phyloP scores from a whole-genome alignment of 2,329 filamentous ascomycete species.

The Cylindrodendrum hubeiense region DNA sequence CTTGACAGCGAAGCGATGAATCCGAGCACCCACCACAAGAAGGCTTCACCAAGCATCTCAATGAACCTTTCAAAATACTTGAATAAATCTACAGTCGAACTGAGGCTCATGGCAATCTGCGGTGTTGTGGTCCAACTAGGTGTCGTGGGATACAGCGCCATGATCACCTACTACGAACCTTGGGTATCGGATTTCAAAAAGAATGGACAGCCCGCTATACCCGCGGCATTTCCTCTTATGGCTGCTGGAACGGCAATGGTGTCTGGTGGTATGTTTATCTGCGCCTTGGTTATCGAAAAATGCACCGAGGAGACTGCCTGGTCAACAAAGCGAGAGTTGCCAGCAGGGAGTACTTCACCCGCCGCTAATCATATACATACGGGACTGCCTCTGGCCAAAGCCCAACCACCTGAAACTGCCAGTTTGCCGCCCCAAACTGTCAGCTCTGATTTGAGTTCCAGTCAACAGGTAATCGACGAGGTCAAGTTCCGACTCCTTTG shows the following conservation, averaged over 20 bases:
- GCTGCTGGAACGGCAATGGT: background rate
- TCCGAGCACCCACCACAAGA: background rate
- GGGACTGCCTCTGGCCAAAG: too few relatives aligned
- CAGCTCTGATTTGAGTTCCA: too few relatives aligned
- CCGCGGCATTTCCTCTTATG: background rate
- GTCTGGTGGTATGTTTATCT: background rate
- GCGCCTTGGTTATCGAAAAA: background rate
- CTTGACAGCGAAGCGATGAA: too few relatives aligned
- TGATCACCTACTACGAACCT: background rate
- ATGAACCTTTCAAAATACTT: background rate
- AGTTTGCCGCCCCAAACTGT: too few relatives aligned
- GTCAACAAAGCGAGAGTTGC: too few relatives aligned
- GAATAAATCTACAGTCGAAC: too few relatives aligned
- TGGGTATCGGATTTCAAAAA: background rate
- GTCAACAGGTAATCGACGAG: background rate
- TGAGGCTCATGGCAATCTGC: fast-evolving
- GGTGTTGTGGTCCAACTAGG: background rate
- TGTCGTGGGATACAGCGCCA: background rate
- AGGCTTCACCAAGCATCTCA: background rate
- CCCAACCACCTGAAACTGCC: too few relatives aligned
- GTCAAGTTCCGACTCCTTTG: background rate
- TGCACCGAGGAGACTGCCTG: background rate
- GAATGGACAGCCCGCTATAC: fast-evolving
- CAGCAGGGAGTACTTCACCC: too few relatives aligned
- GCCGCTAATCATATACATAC: too few relatives aligned